These are phyloP conservation scores for Lipomyces lipofer DNA, from an alignment of 805 yeast species.

Conservation along the genomic window DNA sequence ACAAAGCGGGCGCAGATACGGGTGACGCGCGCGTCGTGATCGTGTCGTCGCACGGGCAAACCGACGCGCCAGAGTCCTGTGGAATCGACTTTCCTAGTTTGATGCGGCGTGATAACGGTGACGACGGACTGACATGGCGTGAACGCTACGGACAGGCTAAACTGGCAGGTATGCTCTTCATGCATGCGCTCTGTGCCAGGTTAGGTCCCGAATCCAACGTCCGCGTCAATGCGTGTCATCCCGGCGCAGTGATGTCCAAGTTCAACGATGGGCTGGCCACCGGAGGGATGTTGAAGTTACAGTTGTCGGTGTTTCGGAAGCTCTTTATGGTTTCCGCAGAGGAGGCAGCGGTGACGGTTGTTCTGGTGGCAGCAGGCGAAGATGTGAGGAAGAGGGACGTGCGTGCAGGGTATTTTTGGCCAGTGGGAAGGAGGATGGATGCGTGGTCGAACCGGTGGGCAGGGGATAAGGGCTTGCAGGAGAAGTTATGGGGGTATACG, in stretches of 20 bases:
- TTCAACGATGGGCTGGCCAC: background rate
- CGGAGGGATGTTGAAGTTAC: background rate
- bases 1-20: background rate
- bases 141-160: background rate
- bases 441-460: background rate
- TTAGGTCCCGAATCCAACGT: background rate
- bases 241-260: background rate
- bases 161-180: background rate
- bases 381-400: background rate
- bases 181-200: background rate
- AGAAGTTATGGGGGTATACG: background rate
- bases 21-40: background rate
- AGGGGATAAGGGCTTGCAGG: background rate
- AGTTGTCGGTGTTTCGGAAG: background rate
- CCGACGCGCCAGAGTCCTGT: background rate
- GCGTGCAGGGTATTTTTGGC: background rate
- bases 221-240: background rate
- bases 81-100: background rate
- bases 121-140: background rate
- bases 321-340: background rate
- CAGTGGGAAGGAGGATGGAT: background rate
- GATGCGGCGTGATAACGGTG: background rate
- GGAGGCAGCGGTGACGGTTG: background rate
- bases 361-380: background rate
- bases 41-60: slow-evolving; percentile 1